These are phyloP conservation scores for Hebeloma cylindrosporum DNA, from an alignment of 768 basidiomycete genomes.

Conservation along the genomic window DNA sequence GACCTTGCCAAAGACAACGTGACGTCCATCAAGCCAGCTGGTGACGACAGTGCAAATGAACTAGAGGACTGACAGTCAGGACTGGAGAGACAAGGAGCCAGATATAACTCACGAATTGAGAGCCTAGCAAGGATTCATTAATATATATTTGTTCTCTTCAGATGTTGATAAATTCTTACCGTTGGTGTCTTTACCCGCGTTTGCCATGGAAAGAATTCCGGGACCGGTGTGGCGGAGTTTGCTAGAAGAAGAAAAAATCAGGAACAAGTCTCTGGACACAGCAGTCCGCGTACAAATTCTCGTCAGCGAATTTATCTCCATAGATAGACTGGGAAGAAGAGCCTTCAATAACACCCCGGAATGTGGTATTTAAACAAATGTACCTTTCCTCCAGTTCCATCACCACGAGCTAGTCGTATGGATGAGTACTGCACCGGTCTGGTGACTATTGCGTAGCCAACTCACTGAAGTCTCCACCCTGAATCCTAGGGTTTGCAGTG, in stretches of 20 bases:
- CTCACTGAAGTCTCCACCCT: constrained; percentile 97
- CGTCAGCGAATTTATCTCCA: constrained; percentile 87
- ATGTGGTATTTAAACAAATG: constrained; percentile 8
- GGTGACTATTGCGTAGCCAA: no score
- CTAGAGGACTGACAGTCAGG: constrained; percentile 39
- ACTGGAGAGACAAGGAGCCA: background rate
- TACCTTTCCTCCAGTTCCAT: constrained; percentile 91
- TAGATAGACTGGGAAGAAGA: constrained; percentile 69
- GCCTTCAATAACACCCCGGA: background rate
- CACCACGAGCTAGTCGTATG: constrained; percentile 79
- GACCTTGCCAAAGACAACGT: constrained; percentile 94
- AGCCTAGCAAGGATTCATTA: constrained; percentile 47
- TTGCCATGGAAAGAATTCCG: constrained; percentile 93
- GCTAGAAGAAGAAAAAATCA: constrained; percentile 41
- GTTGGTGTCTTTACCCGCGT: constrained; percentile 90
- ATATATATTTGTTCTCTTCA: background rate
- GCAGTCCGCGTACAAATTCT: constrained; percentile 76
- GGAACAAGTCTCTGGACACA: background rate
- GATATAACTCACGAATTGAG: constrained; percentile 75
- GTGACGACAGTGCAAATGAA: constrained; percentile 92
- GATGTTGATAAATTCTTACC: constrained; percentile 43
- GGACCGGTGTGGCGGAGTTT: constrained; percentile 93
- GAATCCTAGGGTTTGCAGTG: constrained; percentile 60
- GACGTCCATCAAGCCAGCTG: constrained; percentile 83
- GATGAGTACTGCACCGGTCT: no score